Evolutionary conservation across 148 eudicot species (phyloP), one percentile per base, ranked within the genome.

Genomic region (Oxyria digyna): DNA sequence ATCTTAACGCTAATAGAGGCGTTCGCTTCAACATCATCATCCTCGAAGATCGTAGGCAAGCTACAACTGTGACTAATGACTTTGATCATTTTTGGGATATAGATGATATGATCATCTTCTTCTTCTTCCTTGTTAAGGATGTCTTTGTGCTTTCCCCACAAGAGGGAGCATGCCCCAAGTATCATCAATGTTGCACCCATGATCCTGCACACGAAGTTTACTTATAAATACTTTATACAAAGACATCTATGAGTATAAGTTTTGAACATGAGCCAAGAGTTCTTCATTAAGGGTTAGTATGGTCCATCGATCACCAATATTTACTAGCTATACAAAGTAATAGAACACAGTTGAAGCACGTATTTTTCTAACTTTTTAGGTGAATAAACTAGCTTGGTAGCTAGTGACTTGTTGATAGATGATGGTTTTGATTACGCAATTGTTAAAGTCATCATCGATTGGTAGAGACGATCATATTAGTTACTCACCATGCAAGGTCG

Each of bases 121-220:
- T 12, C 35, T 29, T 59, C 65, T 3, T 59, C 37, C 21, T 14
- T 59, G 14, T 1, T 24, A 13, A 23, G 23, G 37, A 59, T 59
- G 18, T 59, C 65, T 18, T 14, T 31, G 65, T 59, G 65, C 31
- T 59, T 59, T 27, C 65, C 65, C 38, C 38, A 59, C 65, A 59
- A 29, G 18, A 31, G 2, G 2, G 37, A 59, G 14, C 38, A 14
- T 13, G 6, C 37, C 37, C 65, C 65, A 6, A 29, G 27, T 29
- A 59, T 31, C 65, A 59, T 59, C 65, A 59, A 59, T 6, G 10
- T 4, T 15, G 20, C 65, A 29, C 65, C 65, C 11, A 59, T 59
- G 38, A 59, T 59, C 65, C 65, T 59, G 18, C 65, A 57, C 37
- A n/a, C n/a, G n/a, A n/a, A n/a, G n/a, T n/a, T n/a, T n/a, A n/a